Percentiles rank a stretch among this genome's conserved stretches.
These are phyloP conservation scores for Talaromyces marneffei DNA, from an alignment of 2,329 filamentous ascomycete species.

Conservation along the genomic window DNA sequence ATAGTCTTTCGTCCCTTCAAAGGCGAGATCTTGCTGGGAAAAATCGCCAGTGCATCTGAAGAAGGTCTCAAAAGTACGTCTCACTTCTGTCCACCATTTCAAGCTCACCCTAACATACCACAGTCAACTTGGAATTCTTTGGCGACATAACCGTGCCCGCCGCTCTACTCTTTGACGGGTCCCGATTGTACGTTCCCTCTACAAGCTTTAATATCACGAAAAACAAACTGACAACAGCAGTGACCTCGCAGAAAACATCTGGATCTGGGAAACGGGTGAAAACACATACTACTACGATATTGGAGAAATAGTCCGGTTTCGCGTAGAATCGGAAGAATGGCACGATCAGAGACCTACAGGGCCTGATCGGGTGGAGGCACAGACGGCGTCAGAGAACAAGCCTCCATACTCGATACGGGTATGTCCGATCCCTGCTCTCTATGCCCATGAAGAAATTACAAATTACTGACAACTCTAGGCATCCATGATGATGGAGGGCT, in stretches of 20 bases:
- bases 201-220: no score
- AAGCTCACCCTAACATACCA: background rate
- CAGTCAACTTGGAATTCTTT: constrained; percentile 85
- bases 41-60: constrained; percentile 68
- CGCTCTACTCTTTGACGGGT: constrained; percentile 67
- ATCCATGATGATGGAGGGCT: constrained; percentile 43
- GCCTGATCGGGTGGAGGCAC: constrained; percentile 55
- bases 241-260: constrained; percentile 69
- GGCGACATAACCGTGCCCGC: constrained; percentile 80
- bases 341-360: constrained; percentile 75
- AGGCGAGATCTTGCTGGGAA: constrained; percentile 80
- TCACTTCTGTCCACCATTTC: background rate
- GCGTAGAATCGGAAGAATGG: constrained; percentile 84
- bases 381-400: constrained; percentile 51
- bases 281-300: constrained; percentile 77
- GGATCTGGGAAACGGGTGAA: constrained; percentile 73
- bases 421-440: constrained; percentile 15
- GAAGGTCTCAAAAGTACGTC: constrained; percentile 64
- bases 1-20: constrained; percentile 95
- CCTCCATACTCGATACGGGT: constrained; percentile 49
- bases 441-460: no score
- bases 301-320: constrained; percentile 80
- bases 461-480: constrained; percentile 26
- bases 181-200: constrained; percentile 57
- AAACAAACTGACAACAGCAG: constrained; percentile 36